Evolutionary conservation across 495 filamentous ascomycete species (phyloP), one percentile per base, ranked within the genome.

Genomic region (Terfezia claveryi): DNA sequence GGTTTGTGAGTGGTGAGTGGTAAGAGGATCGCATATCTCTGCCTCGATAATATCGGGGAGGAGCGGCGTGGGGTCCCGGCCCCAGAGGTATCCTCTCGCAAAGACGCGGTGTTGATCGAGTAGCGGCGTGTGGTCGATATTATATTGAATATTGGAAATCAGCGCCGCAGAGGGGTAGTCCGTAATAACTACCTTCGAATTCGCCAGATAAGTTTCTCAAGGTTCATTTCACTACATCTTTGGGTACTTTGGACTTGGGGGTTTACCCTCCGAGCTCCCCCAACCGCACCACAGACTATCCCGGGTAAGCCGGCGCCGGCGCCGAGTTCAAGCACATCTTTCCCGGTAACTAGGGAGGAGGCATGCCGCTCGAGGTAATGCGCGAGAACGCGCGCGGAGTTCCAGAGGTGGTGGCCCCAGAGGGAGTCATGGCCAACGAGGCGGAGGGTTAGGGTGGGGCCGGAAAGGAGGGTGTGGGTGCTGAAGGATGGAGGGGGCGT

Each of bases 391-490:
- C 80, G 79, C 53, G 80, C 78, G 54, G 83, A 88, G 67, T 94
- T 86, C 89, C 89, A 96, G 10, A 96, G 79, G 51, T 83, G 76
- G 67, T 96, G 84, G 5, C 85, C 89, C 76, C 92, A 94, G 23
- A 93, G 74, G 10, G 89, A 85, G 72, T 82, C 88, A 68, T 85
- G 80, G 51, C 89, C 89, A 38, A 96, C 86, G 7, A 96, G 78
- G 61, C 81, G 78, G 57, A 96, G 75, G 56, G 71, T 76, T 54
- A 94, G 73, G 4, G 70, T 72, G 56, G 77, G 68, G 37, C 82
- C 82, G 9, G 74, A 79, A 44, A 77, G 70, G 65, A 87, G 76
- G 23, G 71, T 75, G 71, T 93, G 78, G 41, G 76, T 72, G 54
- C 80, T 77, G 55, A 73, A 76, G 10, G 83, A 86, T 17, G 82